Conservation (phyloP, 192 early-diverging fungal genomes). For the Allomyces arbusculus region DNA sequence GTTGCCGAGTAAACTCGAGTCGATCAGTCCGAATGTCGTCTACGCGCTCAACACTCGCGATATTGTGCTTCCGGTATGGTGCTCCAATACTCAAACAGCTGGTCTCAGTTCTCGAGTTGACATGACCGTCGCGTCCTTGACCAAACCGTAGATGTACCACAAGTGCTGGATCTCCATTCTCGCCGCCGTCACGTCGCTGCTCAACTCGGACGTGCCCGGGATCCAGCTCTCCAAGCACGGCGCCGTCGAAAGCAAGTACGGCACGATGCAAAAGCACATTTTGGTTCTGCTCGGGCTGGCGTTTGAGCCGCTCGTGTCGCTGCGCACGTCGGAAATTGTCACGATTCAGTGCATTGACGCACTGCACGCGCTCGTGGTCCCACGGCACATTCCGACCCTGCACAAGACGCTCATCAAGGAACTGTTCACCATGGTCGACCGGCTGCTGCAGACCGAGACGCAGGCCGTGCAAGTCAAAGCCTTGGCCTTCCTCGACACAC, state of each 20-base stretch:
- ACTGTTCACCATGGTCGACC: conserved; percentile 45
- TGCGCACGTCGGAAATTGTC: conserved; percentile 15
- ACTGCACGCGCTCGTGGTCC: conserved; percentile 28
- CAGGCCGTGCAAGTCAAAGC: conserved; percentile 20
- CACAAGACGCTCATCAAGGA: conserved; percentile 37
- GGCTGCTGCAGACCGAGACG: conserved; percentile 49
- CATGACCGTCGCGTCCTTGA: too few relatives aligned
- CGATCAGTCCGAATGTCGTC: conserved; percentile 35
- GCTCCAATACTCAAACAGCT: too few relatives aligned
- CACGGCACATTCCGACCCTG: conserved; percentile 14
- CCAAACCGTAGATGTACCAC: conserved; percentile 7
- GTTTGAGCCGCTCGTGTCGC: conserved; percentile 29
- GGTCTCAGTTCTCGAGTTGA: too few relatives aligned
- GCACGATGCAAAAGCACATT: conserved; percentile 18
- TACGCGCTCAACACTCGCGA: conserved; percentile 47
- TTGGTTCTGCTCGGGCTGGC: conserved; percentile 53
- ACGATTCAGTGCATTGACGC: conserved; percentile 28
- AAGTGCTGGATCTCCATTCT: neutral
- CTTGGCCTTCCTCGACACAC: neutral
- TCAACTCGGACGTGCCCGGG: conserved; percentile 3
- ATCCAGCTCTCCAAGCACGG: neutral
- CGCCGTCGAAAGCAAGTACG: conserved; percentile 1
- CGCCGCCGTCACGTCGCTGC: neutral
- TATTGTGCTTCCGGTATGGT: conserved; percentile 18
- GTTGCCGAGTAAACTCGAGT: conserved; percentile 27